Evolutionary conservation across 768 basidiomycete species (phyloP), one percentile per base, ranked within the genome.

Genomic region (Leccinum boreale): DNA sequence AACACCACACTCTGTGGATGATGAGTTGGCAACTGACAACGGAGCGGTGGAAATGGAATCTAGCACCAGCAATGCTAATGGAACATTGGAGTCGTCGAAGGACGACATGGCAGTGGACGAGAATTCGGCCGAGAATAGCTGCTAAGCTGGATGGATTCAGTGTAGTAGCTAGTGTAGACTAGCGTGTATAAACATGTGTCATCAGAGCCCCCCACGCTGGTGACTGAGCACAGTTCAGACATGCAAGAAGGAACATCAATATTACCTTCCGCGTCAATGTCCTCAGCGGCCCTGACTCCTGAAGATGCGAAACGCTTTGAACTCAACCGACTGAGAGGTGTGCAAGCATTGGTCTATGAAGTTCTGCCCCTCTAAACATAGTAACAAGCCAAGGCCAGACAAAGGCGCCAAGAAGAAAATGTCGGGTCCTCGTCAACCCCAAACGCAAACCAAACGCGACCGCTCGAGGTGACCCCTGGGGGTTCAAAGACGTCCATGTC

Each of bases 391-490:
- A 94, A 94, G 72, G 87, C 85, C 28, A 82, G 76, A 36, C 87
- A 91, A 69, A 81, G 87, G 49, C 81, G 85, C 65, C 79, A 77
- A 54, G 89, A 91, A 65, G 77, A 82, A 53, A 77, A 78, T 45
- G 68, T 77, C 1, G 72, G 78, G 0, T 84, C 85, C 1, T 77
- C 78, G 17, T 73, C 74, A 15, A 63, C 62, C 11, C 66, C 65
- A 7, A 94, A 93, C 73, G 65, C 74, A n/a, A 86, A 92, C 66
- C 82, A 83, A 63, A 95, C 94, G 67, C 84, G 93, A 26, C 85
- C 90, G 0, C 71, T 94, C 3, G 75, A 73, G 46, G 81, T 81
- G 26, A 74, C 79, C 3, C 77, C 86, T 44, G 81, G 83, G n/a
- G 74, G 70, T 7, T 84, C 86, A 26, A 80, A 76, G 12, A 85